Conservation (phyloP, 2,329 filamentous ascomycete species). For the Phaeosphaeria sp. region DNA sequence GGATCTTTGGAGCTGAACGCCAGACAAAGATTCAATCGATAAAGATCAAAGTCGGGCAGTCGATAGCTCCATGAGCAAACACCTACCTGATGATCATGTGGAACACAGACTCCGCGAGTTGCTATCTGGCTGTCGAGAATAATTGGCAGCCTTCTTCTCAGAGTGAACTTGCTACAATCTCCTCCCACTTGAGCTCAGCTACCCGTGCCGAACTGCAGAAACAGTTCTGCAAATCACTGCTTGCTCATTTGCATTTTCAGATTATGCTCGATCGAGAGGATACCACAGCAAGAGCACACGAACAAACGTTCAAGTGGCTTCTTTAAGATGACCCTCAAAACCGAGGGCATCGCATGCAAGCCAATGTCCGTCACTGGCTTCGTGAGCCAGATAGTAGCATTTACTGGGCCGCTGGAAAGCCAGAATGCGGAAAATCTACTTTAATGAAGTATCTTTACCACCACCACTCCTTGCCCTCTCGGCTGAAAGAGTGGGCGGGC, state of each 20-base stretch:
- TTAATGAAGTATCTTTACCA: conserved; percentile 46
- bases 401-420: conserved; percentile 53
- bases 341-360: not conserved
- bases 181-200: not conserved
- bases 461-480: not conserved
- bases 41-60: not conserved
- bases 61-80: not conserved
- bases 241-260: not conserved
- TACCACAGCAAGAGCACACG: conserved; percentile 9
- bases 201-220: not conserved
- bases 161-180: not conserved
- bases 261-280: not conserved
- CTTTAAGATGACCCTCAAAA: not conserved
- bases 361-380: conserved; percentile 22
- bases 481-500: conserved; percentile 42
- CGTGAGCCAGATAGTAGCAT: conserved; percentile 4
- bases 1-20: not conserved
- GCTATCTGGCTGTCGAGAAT: not conserved
- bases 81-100: not conserved
- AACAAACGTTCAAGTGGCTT: conserved; percentile 15
- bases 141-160: not conserved
- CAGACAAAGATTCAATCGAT: not conserved
- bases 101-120: not conserved
- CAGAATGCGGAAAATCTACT: conserved; percentile 57
- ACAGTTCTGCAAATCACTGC: not conserved